Conservation (phyloP, 306 rosid genomes). For the Quercus engelmannii region DNA sequence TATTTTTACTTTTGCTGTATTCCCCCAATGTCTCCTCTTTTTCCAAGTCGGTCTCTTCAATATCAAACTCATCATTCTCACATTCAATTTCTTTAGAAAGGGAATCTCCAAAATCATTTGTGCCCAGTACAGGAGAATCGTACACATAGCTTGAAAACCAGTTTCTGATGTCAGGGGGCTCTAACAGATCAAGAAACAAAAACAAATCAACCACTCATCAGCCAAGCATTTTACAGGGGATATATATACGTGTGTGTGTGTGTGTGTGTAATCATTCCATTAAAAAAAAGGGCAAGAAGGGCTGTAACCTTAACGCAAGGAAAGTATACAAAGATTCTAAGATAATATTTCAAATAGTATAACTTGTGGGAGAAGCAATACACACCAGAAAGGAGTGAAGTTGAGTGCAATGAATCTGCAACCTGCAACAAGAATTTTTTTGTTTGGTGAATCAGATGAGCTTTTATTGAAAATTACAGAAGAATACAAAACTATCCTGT, state of each 20-base stretch:
- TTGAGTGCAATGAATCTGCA: constrained; percentile 37
- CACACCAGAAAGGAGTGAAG: constrained; percentile 61
- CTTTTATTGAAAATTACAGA: no score
- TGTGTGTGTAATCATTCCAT: no score
- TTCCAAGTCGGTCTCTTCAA: constrained; percentile 8
- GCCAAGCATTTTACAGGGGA: background rate
- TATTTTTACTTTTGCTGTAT: background rate
- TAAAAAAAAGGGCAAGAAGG: no score
- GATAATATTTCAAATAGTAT: background rate
- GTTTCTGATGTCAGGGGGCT: constrained; percentile 67
- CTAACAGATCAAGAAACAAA: constrained; percentile 26
- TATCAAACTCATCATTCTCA: constrained; percentile 18
- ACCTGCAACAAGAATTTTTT: constrained; percentile 25
- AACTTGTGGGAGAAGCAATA: constrained; percentile 17
- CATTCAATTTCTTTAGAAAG: constrained; percentile 22
- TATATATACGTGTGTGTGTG: no score
- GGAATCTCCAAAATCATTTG: constrained; percentile 28
- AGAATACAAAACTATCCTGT: no score
- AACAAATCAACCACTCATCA: background rate
- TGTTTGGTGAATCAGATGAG: no score
- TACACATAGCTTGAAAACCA: constrained; percentile 76
- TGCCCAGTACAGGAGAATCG: constrained; percentile 47
- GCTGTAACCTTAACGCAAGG: no score
- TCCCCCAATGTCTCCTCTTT: background rate
- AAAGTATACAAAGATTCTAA: background rate